These are phyloP conservation scores for Podaxis rugospora DNA, from an alignment of 768 basidiomycete species.

Conservation along the genomic window DNA sequence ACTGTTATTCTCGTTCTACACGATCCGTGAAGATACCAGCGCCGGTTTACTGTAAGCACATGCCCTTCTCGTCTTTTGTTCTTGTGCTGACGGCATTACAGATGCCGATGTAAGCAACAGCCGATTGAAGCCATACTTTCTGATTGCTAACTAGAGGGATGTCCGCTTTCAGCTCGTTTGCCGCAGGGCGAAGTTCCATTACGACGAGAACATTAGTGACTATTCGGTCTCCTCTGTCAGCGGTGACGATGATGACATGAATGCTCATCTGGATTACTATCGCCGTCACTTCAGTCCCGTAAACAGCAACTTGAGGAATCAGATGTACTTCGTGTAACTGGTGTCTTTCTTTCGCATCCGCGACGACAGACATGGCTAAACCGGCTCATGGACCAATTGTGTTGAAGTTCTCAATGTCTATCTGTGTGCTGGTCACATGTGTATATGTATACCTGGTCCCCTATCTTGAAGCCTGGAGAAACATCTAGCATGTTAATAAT, in stretches of 20 bases:
- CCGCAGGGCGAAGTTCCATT: conserved; percentile 49
- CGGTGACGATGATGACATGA: conserved; percentile 18
- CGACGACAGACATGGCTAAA: neutral
- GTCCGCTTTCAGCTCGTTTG: conserved; percentile 42
- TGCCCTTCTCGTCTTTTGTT: neutral
- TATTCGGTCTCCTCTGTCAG: conserved; percentile 28
- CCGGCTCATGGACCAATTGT: no score
- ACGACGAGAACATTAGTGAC: conserved; percentile 32
- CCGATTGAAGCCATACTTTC: neutral
- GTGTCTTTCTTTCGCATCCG: neutral
- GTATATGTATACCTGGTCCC: no score
- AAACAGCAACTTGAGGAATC: conserved; percentile 23
- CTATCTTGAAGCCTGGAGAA: no score
- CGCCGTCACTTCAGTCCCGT: conserved; percentile 24
- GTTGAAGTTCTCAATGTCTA: no score
- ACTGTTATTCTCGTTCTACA: conserved; percentile 65
- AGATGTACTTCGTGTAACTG: conserved; percentile 28
- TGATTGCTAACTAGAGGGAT: neutral
- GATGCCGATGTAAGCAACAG: conserved; percentile 8
- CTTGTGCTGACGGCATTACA: neutral
- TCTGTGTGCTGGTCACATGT: no score
- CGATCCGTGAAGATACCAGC: conserved; percentile 73
- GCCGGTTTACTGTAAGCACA: conserved; percentile 60
- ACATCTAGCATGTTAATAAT: no score
- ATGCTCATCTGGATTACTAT: conserved; percentile 26